These are phyloP conservation scores for Puccinia triticina DNA, from an alignment of 1,284 basidiomycete genomes.

Conservation along the genomic window DNA sequence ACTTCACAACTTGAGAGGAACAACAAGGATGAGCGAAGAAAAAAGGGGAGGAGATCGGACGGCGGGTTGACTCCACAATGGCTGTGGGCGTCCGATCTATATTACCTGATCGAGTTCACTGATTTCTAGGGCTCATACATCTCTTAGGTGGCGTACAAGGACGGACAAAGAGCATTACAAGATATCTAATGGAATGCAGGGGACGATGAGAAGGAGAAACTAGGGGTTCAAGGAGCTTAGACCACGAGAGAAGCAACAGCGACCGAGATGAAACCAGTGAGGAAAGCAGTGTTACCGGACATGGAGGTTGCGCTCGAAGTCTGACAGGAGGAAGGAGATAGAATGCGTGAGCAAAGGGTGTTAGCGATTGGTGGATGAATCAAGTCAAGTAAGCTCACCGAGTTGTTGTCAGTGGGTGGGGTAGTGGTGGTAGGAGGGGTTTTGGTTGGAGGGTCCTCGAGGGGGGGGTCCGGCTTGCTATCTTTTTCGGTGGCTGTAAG, in stretches of 20 bases:
- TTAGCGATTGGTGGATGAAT: neutral
- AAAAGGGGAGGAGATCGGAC: neutral
- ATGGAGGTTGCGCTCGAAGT: conserved; percentile 7
- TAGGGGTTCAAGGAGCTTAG: neutral
- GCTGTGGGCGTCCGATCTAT: no score
- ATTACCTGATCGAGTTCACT: neutral
- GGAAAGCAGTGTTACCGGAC: neutral
- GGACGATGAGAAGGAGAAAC: neutral
- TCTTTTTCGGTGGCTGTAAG: neutral
- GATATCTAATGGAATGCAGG: neutral
- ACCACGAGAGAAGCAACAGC: conserved; percentile 10
- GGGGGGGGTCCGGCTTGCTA: neutral
- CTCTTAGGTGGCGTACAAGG: neutral
- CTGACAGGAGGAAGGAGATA: neutral
- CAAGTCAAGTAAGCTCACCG: neutral
- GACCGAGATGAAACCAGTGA: neutral
- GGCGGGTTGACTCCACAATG: neutral
- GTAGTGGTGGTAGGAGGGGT: neutral
- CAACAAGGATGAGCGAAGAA: neutral
- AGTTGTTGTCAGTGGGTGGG: neutral
- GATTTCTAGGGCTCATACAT: neutral
- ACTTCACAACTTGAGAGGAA: conserved; percentile 1
- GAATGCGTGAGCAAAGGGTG: neutral
- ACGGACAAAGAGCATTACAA: neutral
- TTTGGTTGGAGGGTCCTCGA: neutral